A percentile compares a stretch with the other conserved stretches of the same genome.
Evolutionary conservation across 1,284 basidiomycete genomes (phyloP).

Genomic region (Cutaneotrichosporon dermatis): DNA sequence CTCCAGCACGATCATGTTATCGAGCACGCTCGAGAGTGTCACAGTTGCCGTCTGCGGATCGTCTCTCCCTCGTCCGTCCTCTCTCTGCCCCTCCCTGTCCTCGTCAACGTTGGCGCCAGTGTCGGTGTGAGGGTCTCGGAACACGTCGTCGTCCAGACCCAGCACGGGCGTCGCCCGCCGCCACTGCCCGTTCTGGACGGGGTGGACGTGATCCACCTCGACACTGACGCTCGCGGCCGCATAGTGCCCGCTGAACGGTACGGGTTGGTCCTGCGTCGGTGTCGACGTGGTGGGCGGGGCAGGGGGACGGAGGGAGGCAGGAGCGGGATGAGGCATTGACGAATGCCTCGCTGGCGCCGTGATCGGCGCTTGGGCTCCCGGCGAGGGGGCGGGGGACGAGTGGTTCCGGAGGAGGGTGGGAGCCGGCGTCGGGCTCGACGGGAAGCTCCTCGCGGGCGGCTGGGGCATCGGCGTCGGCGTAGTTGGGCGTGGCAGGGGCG

Average conservation of each 20-base stretch:
- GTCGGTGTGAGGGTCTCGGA: background rate
- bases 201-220: constrained; percentile 61
- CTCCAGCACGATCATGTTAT: constrained; percentile 92
- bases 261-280: background rate
- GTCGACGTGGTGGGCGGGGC: background rate
- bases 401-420: background rate
- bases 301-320: background rate
- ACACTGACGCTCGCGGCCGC: constrained; percentile 63
- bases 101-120: constrained; percentile 4
- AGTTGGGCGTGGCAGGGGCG: background rate
- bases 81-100: background rate
- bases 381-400: background rate
- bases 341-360: too few species aligned
- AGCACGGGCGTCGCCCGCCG: background rate
- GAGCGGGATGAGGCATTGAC: background rate
- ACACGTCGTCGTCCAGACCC: constrained; percentile 15
- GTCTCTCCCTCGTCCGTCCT: too few species aligned
- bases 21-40: constrained; percentile 76
- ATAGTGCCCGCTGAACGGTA: constrained; percentile 68
- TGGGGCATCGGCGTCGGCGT: background rate
- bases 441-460: background rate
- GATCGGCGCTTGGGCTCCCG: background rate
- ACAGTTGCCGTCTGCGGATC: constrained; percentile 40
- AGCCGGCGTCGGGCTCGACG: background rate
- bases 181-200: constrained; percentile 47